phyloP scores from a whole-genome alignment of 2,329 filamentous ascomycete genomes.

The Trichocomaceae sp. region DNA sequence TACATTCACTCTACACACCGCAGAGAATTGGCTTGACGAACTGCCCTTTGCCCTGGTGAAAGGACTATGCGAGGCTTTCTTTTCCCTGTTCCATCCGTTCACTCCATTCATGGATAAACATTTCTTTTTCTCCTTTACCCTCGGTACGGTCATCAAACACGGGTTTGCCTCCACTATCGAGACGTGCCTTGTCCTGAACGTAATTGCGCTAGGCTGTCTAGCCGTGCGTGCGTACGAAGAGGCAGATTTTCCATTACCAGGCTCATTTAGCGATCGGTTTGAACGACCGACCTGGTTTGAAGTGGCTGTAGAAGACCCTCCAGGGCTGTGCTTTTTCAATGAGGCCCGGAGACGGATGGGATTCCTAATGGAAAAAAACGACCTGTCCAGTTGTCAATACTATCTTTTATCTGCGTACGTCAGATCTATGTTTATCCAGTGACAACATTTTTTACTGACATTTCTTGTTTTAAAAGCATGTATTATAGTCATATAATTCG shows the following conservation, averaged over 20 bases:
- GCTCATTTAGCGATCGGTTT: constrained; percentile 28
- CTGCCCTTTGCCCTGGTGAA: constrained; percentile 46
- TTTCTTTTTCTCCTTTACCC: constrained; percentile 46
- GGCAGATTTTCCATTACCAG: constrained; percentile 42
- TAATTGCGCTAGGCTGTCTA: constrained; percentile 48
- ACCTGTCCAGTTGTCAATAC: constrained; percentile 47
- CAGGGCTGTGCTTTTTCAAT: constrained; percentile 49
- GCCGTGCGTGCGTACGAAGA: constrained; percentile 46
- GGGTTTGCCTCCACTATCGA: constrained; percentile 49
- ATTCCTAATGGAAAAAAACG: constrained; percentile 46
- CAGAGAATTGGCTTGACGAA: constrained; percentile 40
- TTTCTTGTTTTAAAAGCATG: constrained; percentile 23
- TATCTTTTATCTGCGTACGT: constrained; percentile 45
- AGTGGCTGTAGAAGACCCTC: constrained; percentile 34
- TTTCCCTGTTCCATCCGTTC: constrained; percentile 49
- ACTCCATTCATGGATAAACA: constrained; percentile 49
- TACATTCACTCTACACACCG: constrained; percentile 29
- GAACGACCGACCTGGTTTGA: constrained; percentile 34
- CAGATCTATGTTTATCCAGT: not conserved
- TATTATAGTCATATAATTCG: constrained; percentile 49
- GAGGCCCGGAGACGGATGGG: constrained; percentile 48
- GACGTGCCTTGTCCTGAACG: constrained; percentile 46
- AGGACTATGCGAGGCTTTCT: constrained; percentile 49
- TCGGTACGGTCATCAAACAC: constrained; percentile 44
- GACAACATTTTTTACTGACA: not conserved